Conservation (phyloP, 163 green algal species). For the Volvox carteri region DNA sequence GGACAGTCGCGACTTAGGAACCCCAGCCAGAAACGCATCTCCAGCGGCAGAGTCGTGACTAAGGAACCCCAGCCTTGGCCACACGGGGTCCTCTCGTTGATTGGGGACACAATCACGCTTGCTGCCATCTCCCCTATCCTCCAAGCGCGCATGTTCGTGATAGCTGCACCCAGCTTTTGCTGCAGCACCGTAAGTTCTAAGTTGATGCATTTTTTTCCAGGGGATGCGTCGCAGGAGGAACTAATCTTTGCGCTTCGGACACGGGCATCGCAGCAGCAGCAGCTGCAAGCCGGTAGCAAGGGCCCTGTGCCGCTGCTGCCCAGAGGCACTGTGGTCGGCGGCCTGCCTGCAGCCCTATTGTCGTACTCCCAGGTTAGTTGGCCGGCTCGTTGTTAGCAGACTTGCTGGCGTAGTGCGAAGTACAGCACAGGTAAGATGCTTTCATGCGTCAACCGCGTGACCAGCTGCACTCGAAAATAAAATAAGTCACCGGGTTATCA, state of each 20-base stretch:
- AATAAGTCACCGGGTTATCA: not conserved
- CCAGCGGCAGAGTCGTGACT: too few species aligned
- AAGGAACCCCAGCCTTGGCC: too few species aligned
- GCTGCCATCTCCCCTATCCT: too few species aligned
- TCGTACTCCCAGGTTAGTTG: conserved; percentile 52
- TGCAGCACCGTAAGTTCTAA: not conserved
- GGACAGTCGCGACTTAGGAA: too few species aligned
- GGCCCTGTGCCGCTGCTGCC: conserved; percentile 43
- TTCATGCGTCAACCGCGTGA: too few species aligned
- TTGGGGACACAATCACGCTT: too few species aligned
- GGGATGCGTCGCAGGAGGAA: conserved; percentile 50
- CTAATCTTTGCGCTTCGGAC: conserved; percentile 47
- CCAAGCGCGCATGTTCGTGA: too few species aligned
- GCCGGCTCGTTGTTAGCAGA: too few species aligned
- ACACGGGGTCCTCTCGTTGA: too few species aligned
- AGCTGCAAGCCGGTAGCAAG: not conserved
- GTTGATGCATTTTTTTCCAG: not conserved
- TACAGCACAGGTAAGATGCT: too few species aligned
- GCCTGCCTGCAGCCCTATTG: conserved; percentile 54
- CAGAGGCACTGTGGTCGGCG: conserved; percentile 50
- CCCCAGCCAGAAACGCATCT: too few species aligned
- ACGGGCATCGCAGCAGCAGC: conserved; percentile 1
- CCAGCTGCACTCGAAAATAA: not conserved
- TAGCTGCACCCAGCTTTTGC: too few species aligned
- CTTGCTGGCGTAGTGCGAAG: not conserved